phyloP scores from a whole-genome alignment of 257 asterid species.

The Solanum sejunctum region DNA sequence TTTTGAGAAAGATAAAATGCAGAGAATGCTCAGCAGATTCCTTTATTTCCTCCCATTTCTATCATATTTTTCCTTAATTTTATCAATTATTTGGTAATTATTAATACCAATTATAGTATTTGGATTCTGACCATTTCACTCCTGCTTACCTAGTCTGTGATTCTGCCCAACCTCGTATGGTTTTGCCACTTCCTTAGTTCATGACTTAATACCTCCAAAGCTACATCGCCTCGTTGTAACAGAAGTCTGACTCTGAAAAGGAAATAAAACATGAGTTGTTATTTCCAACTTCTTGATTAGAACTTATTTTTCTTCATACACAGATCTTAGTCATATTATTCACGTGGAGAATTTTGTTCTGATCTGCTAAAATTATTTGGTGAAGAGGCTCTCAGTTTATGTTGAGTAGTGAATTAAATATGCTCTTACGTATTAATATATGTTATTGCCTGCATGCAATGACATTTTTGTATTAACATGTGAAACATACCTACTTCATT shows the following conservation, averaged over 20 bases:
- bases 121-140: background rate
- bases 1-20: background rate
- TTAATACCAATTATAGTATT: background rate
- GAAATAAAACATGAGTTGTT: background rate
- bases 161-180: background rate
- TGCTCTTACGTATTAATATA: background rate
- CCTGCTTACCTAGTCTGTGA: background rate
- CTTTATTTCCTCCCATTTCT: background rate
- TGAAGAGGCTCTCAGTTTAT: background rate
- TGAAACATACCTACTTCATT: conserved; percentile 4
- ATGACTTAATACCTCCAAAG: background rate
- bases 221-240: background rate
- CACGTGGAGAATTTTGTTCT: background rate
- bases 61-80: background rate
- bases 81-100: background rate
- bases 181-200: background rate
- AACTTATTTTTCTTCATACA: background rate
- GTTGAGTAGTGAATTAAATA: background rate
- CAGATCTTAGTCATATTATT: background rate
- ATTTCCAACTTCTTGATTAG: background rate
- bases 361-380: background rate
- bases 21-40: background rate
- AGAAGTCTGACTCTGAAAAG: background rate
- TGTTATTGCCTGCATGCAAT: background rate
- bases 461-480: background rate